Evolutionary conservation across 1,139 yeast species (phyloP).

Genomic region (Blastobotrys raffinosifermentans): DNA sequence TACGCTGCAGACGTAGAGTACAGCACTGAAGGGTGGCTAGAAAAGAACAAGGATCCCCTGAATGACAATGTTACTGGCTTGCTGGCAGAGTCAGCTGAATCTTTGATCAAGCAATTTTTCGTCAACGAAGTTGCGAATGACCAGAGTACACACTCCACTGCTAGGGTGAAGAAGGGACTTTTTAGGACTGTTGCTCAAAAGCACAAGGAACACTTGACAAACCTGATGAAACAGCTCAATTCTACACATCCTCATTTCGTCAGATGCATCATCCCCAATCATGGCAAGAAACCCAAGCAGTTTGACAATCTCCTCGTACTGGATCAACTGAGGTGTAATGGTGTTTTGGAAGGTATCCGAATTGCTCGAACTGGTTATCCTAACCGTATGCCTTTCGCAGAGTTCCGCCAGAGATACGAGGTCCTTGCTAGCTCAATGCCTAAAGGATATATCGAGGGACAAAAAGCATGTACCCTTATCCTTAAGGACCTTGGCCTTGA

Average conservation of each 20-base stretch:
- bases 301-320: conserved; percentile 75
- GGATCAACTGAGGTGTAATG: conserved; percentile 91
- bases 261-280: conserved; percentile 90
- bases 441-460: conserved; percentile 39
- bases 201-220: conserved; percentile 68
- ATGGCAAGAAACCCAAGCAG: conserved; percentile 59
- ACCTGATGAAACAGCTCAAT: conserved; percentile 66
- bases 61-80: conserved; percentile 64
- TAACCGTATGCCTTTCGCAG: conserved; percentile 77
- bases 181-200: conserved; percentile 78
- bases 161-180: conserved; percentile 37
- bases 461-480: conserved; percentile 61
- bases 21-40: conserved; percentile 86
- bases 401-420: conserved; percentile 69
- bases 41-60: conserved; percentile 91
- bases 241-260: conserved; percentile 95
- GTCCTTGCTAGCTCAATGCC: conserved; percentile 47
- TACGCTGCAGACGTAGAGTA: conserved; percentile 96
- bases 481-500: conserved; percentile 58
- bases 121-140: conserved; percentile 25
- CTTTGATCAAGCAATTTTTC: conserved; percentile 47
- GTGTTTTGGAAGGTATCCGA: conserved; percentile 96
- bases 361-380: conserved; percentile 98
- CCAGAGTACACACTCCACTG: conserved; percentile 14
- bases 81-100: conserved; percentile 52